phyloP scores from a whole-genome alignment of 768 basidiomycete genomes.

The Paxillus rubicundulus region DNA sequence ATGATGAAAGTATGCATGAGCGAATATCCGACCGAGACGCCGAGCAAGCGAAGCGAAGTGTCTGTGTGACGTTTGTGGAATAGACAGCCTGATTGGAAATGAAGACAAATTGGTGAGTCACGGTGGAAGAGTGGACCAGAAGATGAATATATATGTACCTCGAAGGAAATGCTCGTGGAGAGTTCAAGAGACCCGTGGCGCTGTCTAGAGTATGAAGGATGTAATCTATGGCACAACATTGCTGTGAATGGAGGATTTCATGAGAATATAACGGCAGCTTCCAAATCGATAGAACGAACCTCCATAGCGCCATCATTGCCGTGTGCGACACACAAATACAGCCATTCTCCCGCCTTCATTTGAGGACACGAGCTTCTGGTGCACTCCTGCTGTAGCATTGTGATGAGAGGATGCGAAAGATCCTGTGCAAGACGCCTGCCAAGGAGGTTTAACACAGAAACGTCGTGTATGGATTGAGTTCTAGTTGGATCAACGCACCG shows the following conservation, averaged over 20 bases:
- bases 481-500: conserved; percentile 35
- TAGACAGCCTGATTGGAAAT: conserved; percentile 57
- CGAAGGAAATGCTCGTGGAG: conserved; percentile 88
- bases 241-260: conserved; percentile 38
- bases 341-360: conserved; percentile 99
- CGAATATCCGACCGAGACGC: conserved; percentile 91
- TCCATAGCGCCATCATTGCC: conserved; percentile 86
- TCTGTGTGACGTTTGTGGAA: conserved; percentile 76
- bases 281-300: conserved; percentile 40
- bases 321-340: conserved; percentile 94
- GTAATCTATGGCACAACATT: conserved; percentile 98
- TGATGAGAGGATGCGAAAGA: conserved; percentile 80
- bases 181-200: conserved; percentile 88
- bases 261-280: conserved; percentile 15
- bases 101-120: conserved; percentile 8
- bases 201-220: conserved; percentile 91
- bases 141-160: conserved; percentile 47
- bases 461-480: not conserved
- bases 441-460: conserved; percentile 1
- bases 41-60: conserved; percentile 90
- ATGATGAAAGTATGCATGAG: conserved; percentile 95
- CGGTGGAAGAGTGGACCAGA: conserved; percentile 20
- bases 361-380: conserved; percentile 84
- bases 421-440: conserved; percentile 83
- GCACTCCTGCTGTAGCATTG: conserved; percentile 83